Evolutionary conservation across 192 early-diverging fungal species (phyloP).

Genomic region (Rhizoclosmatium globosum): DNA sequence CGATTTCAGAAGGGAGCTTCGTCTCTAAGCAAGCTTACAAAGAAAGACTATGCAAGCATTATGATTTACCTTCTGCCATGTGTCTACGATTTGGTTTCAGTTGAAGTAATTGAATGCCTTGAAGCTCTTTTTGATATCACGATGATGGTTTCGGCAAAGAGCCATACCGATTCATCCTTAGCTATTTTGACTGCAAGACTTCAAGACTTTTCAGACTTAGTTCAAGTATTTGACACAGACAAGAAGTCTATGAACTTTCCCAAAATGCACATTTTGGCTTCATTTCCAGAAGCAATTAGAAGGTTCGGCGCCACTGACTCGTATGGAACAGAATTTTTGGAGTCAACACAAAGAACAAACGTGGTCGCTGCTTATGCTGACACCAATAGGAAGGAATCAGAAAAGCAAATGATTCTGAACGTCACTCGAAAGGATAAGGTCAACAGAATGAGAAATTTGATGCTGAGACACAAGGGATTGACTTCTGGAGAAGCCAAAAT

Average conservation of each 20-base stretch:
- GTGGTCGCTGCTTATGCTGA: neutral
- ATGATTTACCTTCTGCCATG: too few relatives aligned
- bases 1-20: too few relatives aligned
- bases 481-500: neutral
- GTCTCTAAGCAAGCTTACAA: too few relatives aligned
- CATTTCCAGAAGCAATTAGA: neutral
- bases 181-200: neutral
- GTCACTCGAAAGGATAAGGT: neutral
- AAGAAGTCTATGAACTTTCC: constrained; percentile 6
- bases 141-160: neutral
- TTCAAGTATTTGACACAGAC: neutral
- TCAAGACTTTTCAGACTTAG: neutral
- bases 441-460: neutral
- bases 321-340: neutral
- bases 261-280: constrained; percentile 2
- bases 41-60: too few relatives aligned
- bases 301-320: neutral
- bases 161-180: neutral
- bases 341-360: neutral
- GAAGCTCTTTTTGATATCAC: neutral
- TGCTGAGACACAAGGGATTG: neutral
- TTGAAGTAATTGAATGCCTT: neutral
- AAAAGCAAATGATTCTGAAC: neutral
- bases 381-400: neutral
- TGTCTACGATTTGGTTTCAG: too few relatives aligned